These are phyloP conservation scores for Coniferiporia weirii DNA, from an alignment of 1,284 basidiomycete species.

Conservation along the genomic window DNA sequence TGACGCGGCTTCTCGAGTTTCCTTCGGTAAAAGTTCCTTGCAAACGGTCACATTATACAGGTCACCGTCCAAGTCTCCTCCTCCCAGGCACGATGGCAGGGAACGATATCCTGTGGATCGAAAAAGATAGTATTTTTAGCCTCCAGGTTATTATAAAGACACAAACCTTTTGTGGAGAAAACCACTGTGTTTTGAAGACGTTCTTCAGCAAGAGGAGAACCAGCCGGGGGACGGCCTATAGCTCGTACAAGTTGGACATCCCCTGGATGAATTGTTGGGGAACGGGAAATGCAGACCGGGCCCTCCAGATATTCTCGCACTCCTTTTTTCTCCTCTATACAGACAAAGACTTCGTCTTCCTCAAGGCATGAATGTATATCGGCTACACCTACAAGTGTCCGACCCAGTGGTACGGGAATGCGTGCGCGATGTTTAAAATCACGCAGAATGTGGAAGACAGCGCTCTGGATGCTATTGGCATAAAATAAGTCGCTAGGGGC, in stretches of 20 bases:
- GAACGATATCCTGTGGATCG: slow-evolving; percentile 46
- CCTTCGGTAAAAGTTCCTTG: slow-evolving; percentile 24
- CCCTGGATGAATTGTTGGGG: slow-evolving; percentile 30
- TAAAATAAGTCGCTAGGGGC: slow-evolving; percentile 42
- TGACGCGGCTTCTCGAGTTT: slow-evolving; percentile 38
- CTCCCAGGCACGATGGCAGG: slow-evolving; percentile 55
- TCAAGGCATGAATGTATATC: slow-evolving; percentile 50
- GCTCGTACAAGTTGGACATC: slow-evolving; percentile 30
- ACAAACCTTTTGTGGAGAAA: slow-evolving; percentile 48
- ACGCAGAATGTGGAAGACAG: slow-evolving; percentile 57
- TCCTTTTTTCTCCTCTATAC: slow-evolving; percentile 39
- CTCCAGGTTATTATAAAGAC: neutral
- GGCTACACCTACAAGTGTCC: slow-evolving; percentile 64
- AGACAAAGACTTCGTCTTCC: slow-evolving; percentile 54
- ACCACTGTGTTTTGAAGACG: slow-evolving; percentile 38
- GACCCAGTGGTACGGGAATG: slow-evolving; percentile 55
- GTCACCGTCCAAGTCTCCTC: slow-evolving; percentile 55
- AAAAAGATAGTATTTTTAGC: neutral
- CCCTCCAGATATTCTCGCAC: slow-evolving; percentile 48
- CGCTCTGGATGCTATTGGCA: slow-evolving; percentile 44
- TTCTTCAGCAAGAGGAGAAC: slow-evolving; percentile 20
- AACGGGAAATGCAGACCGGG: slow-evolving; percentile 46
- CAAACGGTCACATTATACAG: slow-evolving; percentile 9
- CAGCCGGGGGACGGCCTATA: slow-evolving; percentile 26
- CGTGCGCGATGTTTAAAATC: slow-evolving; percentile 63